Conservation (phyloP, 75 land plant species). For the Cryptomeria japonica region DNA sequence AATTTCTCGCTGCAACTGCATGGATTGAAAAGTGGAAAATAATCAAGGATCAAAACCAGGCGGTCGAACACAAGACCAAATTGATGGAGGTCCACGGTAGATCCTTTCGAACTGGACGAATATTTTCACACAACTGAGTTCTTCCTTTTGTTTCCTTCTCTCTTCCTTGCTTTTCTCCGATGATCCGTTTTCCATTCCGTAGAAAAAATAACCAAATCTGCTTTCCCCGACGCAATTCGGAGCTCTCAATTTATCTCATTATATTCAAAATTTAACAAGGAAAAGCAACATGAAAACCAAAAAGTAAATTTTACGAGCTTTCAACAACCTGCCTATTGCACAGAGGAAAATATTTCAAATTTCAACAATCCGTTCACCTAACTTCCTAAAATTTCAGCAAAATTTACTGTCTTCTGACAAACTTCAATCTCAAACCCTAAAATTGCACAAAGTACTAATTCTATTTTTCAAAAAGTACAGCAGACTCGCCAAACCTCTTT, state of each 20-base stretch:
- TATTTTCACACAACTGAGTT: background rate
- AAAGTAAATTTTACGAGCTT: background rate
- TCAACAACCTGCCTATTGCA: background rate
- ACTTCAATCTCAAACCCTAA: background rate
- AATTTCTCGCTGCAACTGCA: background rate
- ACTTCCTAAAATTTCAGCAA: background rate
- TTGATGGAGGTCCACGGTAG: background rate
- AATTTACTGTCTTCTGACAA: background rate
- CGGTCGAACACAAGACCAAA: conserved; percentile 14
- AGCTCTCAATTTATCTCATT: conserved; percentile 10
- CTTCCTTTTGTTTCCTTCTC: conserved; percentile 5
- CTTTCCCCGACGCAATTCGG: conserved; percentile 7
- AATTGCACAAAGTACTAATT: background rate
- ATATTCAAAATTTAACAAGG: background rate
- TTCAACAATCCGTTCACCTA: background rate
- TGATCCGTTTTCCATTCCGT: conserved; percentile 12
- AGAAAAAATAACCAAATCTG: background rate
- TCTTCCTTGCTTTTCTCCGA: conserved; percentile 1
- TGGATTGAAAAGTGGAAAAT: background rate
- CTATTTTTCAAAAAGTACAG: background rate
- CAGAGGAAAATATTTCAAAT: background rate
- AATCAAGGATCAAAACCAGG: conserved; percentile 15
- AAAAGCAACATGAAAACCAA: too few species aligned
- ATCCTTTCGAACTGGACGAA: conserved; percentile 5
- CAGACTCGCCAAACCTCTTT: background rate